These are phyloP conservation scores for Anisodus acutangulus DNA, from an alignment of 257 asterid genomes.

Conservation along the genomic window DNA sequence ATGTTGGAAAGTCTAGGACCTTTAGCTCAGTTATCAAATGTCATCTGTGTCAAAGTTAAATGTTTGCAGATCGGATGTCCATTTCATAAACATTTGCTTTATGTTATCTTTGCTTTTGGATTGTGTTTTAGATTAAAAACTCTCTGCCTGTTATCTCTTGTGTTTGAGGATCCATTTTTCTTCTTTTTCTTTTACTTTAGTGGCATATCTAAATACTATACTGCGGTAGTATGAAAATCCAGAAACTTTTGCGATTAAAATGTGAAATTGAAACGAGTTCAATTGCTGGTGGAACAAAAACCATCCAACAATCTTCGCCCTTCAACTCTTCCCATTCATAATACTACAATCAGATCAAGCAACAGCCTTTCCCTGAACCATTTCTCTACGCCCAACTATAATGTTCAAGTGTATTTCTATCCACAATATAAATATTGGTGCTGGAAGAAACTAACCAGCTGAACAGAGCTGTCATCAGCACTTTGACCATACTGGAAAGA, in stretches of 20 bases:
- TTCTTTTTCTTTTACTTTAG: not conserved
- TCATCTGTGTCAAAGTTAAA: slow-evolving; percentile 33
- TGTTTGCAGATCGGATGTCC: slow-evolving; percentile 42
- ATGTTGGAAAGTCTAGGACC: slow-evolving; percentile 36
- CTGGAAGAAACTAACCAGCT: not conserved
- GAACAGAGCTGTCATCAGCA: not conserved
- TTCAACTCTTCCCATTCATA: not conserved
- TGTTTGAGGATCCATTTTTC: slow-evolving; percentile 12
- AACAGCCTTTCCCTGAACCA: not conserved
- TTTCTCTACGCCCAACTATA: not conserved
- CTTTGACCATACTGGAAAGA: not conserved
- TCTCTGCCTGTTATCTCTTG: slow-evolving; percentile 21
- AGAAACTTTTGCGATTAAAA: not conserved
- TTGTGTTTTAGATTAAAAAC: slow-evolving; percentile 26
- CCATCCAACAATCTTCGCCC: not conserved
- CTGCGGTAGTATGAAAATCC: not conserved
- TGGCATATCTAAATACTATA: slow-evolving; percentile 20
- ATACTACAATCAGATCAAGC: not conserved
- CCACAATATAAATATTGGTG: not conserved
- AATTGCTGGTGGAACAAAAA: not conserved
- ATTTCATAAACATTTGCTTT: slow-evolving; percentile 34
- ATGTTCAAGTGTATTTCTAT: not conserved
- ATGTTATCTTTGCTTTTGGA: slow-evolving; percentile 27
- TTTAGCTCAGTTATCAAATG: slow-evolving; percentile 26
- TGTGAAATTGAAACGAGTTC: not conserved